phyloP scores from a whole-genome alignment of 2,329 filamentous ascomycete species.

The Neofusicoccum ribis region DNA sequence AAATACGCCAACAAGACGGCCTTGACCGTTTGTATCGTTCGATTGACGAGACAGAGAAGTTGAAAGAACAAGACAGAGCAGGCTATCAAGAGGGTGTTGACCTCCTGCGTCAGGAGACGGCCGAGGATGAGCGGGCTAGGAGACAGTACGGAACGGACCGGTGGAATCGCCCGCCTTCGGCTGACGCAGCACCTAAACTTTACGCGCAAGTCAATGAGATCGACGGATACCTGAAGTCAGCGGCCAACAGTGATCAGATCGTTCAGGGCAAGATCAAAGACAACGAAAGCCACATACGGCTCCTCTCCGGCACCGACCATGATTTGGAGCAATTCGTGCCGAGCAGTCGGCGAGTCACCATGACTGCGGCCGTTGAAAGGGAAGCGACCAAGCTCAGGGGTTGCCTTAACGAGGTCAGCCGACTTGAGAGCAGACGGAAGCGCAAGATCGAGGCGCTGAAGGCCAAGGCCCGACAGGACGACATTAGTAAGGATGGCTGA shows the following conservation, averaged over 20 bases:
- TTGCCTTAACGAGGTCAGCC: conserved; percentile 79
- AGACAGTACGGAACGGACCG: conserved; percentile 82
- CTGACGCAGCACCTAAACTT: conserved; percentile 68
- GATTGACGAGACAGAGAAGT: conserved; percentile 84
- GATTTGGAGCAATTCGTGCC: conserved; percentile 87
- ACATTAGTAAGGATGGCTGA: conserved; percentile 63
- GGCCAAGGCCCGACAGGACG: conserved; percentile 79
- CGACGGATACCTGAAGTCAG: conserved; percentile 79
- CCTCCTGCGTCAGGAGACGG: conserved; percentile 74
- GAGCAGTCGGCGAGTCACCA: conserved; percentile 74
- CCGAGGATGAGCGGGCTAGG: conserved; percentile 76
- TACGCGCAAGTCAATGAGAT: conserved; percentile 77
- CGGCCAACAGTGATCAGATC: conserved; percentile 64
- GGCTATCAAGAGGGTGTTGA: conserved; percentile 83
- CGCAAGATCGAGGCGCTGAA: conserved; percentile 77
- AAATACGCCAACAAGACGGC: conserved; percentile 88
- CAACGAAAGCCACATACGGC: conserved; percentile 70
- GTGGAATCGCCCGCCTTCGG: conserved; percentile 73
- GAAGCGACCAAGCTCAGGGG: conserved; percentile 76
- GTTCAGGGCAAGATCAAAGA: conserved; percentile 78
- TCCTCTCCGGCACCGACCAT: conserved; percentile 77
- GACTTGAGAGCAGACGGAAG: conserved; percentile 77
- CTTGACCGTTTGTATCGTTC: conserved; percentile 74
- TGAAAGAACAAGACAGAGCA: conserved; percentile 76
- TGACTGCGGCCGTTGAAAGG: conserved; percentile 77